Base-by-base conservation (phyloP, 2,329 filamentous ascomycete genomes). In the Blastomyces gilchristii region DNA sequence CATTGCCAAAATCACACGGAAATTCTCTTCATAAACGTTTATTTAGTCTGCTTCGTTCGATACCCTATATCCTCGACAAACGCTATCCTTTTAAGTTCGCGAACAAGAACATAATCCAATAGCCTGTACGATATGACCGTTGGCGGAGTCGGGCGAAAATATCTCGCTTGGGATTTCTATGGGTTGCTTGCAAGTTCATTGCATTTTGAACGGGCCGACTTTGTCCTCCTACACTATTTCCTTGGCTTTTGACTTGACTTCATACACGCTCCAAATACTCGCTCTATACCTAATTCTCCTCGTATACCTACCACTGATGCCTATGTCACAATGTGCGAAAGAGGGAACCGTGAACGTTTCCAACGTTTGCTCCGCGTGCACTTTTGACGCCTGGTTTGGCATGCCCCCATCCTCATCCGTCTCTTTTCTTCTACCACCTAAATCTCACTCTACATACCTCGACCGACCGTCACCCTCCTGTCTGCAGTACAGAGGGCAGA, bases 1-100 rank as follows among this genome's bases (percentile, higher is more conserved):
- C 76, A 94, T 97, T 76, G 92, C 92, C 77, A 97, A 97, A 83
- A 80, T 96, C 74, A 94, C 91, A 70, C 88, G 91, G 79, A 88
- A 88, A 78, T 96, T 96, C 83, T 84, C 83, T 60, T 80, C 82
- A 72, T 85, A 77, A 72, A 67, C 59, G 56, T 5, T 11, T 3
- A 34, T 18, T 12, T 22, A 25, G 2, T 66, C 53, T 41, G 22
- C 63, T 57, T 47, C 60, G 22, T 47, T 53, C 52, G 43, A 62
- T 57, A 31, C 60, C 50, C 25, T 41, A 5, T 34, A 34, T 57
- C 34, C 22, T 62, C 50, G 22, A 56, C 34, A 16, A 16, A n/a
- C 41, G 18, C 25, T 28, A 18, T 31, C 39, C 41, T 22, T 62
- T n/a, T 28, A 31, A 56, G 25, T 43, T 47, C 18, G 49, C 37